Evolutionary conservation across 2,329 filamentous ascomycete species (phyloP).

Genomic region (Didymella arachidicola): DNA sequence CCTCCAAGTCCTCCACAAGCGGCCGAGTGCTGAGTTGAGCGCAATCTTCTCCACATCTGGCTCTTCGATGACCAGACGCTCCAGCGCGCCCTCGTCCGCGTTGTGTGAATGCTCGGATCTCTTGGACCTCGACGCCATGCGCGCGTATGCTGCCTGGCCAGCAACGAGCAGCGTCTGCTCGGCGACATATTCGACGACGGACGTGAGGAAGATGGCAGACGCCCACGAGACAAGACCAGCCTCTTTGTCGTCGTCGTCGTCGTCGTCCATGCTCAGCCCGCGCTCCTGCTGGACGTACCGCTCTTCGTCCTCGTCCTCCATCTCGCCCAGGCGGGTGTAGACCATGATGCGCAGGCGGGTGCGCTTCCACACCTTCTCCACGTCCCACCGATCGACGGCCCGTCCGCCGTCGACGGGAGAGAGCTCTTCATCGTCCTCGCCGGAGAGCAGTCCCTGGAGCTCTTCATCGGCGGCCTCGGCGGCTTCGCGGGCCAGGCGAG

Average conservation of each 20-base stretch:
- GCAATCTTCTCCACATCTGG: slow-evolving; percentile 92
- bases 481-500: slow-evolving; percentile 84
- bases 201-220: slow-evolving; percentile 94
- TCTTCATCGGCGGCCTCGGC: slow-evolving; percentile 86
- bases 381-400: slow-evolving; percentile 73
- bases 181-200: slow-evolving; percentile 90
- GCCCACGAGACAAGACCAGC: slow-evolving; percentile 76
- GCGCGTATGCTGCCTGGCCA: slow-evolving; percentile 80
- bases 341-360: slow-evolving; percentile 96
- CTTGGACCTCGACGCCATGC: slow-evolving; percentile 56
- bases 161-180: slow-evolving; percentile 90
- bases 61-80: slow-evolving; percentile 84
- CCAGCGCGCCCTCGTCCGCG: slow-evolving; percentile 65
- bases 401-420: slow-evolving; percentile 38
- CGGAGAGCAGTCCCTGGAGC: slow-evolving; percentile 84
- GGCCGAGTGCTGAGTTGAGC: slow-evolving; percentile 84
- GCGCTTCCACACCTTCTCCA: slow-evolving; percentile 94
- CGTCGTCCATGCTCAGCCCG: slow-evolving; percentile 63
- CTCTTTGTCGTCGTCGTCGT: slow-evolving; percentile 47
- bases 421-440: slow-evolving; percentile 65
- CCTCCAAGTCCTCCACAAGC: slow-evolving; percentile 95
- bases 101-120: slow-evolving; percentile 44
- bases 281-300: slow-evolving; percentile 80
- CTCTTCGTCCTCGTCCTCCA: slow-evolving; percentile 98
- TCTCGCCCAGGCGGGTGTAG: slow-evolving; percentile 92